Evolutionary conservation across 805 yeast genomes (phyloP), one percentile per base, ranked within the genome.

Genomic region (Priceomyces castillae): DNA sequence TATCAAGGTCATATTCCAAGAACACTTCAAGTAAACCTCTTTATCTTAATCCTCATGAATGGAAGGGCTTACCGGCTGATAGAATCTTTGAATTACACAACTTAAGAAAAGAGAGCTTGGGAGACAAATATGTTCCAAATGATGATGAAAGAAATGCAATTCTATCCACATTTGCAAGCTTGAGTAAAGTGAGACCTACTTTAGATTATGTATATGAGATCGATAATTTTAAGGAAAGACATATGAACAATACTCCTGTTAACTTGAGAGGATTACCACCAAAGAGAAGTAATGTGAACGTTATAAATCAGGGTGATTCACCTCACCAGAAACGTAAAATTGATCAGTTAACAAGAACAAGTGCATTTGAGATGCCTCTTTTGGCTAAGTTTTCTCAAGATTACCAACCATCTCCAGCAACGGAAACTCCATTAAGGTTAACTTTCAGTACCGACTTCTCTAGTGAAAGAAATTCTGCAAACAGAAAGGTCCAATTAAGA

Each of bases 351-450:
- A 83, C 83, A 57, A 77, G 97, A 54, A 73, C 88, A 35, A 88
- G 95, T 9, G 97, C 97, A 0, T 92, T 84, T 66, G 98, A 92
- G 61, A 76, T 92, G 73, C 99, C 99, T 5, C 76, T 81, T 43
- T 73, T 94, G 50, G 81, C 83, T 34, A 81, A 88, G 62, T 86
- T 75, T 60, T 83, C 92, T 53, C 81, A 84, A 63, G 75, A 73
- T 46, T 90, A 86, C 68, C 61, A 57, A 26, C 83, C 83, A 16
- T 71, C 71, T 11, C 51, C 72, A 4, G 51, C 53, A 9, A 58
- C 56, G 14, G 68, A 71, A 20, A 62, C 72, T 7, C 89, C 90
- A 4, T 69, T 90, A 33, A 70, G 71, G 30, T 86, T 85, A 57
- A 79, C 82, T 52, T 90, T 82, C 68, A 58, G 58, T 28, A 80